Evolutionary conservation across 768 basidiomycete species (phyloP).

Genomic region (Termitomyces sp.): DNA sequence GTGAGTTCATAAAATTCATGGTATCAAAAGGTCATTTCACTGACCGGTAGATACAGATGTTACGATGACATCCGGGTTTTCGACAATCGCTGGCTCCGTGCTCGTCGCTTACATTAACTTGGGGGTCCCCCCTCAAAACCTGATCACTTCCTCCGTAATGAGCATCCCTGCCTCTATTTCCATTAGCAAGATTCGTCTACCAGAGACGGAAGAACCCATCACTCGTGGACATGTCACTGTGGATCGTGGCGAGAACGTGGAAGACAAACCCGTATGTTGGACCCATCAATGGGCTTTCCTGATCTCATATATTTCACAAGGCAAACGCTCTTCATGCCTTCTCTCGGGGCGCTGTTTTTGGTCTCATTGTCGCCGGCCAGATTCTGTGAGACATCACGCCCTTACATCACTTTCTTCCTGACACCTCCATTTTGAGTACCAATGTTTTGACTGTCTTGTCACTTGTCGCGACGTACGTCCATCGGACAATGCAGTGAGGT

Average conservation of each 20-base stretch:
- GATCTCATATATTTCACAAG: conserved; percentile 20
- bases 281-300: not conserved
- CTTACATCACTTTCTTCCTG: conserved; percentile 11
- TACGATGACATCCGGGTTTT: conserved; percentile 90
- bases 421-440: conserved; percentile 38
- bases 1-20: conserved; percentile 25
- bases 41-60: conserved; percentile 40
- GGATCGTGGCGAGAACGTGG: conserved; percentile 67
- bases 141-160: conserved; percentile 90
- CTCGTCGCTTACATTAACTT: conserved; percentile 78
- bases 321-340: conserved; percentile 89
- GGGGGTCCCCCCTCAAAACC: conserved; percentile 76
- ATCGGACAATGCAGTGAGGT: not conserved
- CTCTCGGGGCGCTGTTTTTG: conserved; percentile 80
- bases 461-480: conserved; percentile 59
- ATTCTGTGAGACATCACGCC: conserved; percentile 55
- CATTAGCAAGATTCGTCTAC: conserved; percentile 84
- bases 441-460: conserved; percentile 86
- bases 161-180: conserved; percentile 93
- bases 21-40: not conserved
- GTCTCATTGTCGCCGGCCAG: conserved; percentile 82
- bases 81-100: conserved; percentile 90
- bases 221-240: conserved; percentile 80
- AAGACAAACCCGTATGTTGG: conserved; percentile 47
- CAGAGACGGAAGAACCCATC: conserved; percentile 82